Percentiles rank a stretch among this genome's conserved stretches.
Evolutionary conservation across 2,329 filamentous ascomycete species (phyloP).

Genomic region (Aspergillus luchuensis): DNA sequence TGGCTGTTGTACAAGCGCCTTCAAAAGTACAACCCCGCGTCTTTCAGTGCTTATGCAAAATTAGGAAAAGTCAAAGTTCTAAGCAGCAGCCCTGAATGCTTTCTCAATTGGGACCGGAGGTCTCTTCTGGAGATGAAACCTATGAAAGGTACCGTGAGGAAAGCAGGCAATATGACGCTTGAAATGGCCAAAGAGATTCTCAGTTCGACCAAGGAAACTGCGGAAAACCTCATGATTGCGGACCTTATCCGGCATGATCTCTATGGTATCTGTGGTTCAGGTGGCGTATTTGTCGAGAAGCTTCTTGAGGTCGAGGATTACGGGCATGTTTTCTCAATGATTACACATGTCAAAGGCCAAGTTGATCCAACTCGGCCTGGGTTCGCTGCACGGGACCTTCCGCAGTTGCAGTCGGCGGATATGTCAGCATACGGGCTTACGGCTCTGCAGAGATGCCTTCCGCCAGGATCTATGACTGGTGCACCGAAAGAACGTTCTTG

Average conservation of each 20-base stretch:
- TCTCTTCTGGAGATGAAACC: slow-evolving; percentile 68
- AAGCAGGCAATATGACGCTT: slow-evolving; percentile 68
- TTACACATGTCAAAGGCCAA: slow-evolving; percentile 78
- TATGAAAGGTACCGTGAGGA: slow-evolving; percentile 96
- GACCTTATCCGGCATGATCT: slow-evolving; percentile 94
- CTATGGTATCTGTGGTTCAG: slow-evolving; percentile 77
- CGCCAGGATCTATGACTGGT: slow-evolving; percentile 94
- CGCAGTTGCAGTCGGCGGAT: slow-evolving; percentile 33
- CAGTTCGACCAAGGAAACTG: slow-evolving; percentile 81
- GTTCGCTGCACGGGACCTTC: slow-evolving; percentile 33
- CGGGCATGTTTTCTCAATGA: slow-evolving; percentile 86
- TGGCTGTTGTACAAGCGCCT: slow-evolving; percentile 76
- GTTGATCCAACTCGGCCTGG: slow-evolving; percentile 31
- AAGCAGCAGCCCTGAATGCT: slow-evolving; percentile 85
- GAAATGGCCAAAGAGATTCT: slow-evolving; percentile 72
- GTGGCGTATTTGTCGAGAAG: slow-evolving; percentile 71
- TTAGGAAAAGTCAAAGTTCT: slow-evolving; percentile 71
- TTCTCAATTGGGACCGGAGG: slow-evolving; percentile 67
- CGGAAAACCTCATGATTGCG: slow-evolving; percentile 97
- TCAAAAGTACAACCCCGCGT: slow-evolving; percentile 72
- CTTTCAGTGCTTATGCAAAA: slow-evolving; percentile 80
- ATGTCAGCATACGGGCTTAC: slow-evolving; percentile 62
- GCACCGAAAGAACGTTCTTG: slow-evolving; percentile 93
- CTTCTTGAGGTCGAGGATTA: slow-evolving; percentile 89
- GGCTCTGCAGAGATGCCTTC: slow-evolving; percentile 74